Evolutionary conservation across 371 early-diverging fungal species (phyloP), one percentile per base, ranked within the genome.

Genomic region (Phascolomyces articulosus): DNA sequence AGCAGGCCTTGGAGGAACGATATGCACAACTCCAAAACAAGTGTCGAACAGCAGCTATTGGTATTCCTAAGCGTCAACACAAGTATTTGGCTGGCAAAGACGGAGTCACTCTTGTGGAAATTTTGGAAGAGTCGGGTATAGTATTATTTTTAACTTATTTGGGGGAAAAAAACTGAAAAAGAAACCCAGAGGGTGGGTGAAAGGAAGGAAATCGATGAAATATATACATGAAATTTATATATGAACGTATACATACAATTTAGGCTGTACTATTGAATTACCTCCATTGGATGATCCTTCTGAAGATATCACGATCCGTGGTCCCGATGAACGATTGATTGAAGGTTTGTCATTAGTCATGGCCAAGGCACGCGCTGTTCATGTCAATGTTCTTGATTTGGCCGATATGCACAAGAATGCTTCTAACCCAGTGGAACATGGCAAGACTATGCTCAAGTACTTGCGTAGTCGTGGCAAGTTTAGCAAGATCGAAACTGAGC

Each of bases 1-100:
- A 84, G 26, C 87, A 85, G 40, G 64, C 71, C 2, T 67, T 97
- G 58, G 85, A 88, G 58, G 73, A 72, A 6, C 65, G 77, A 1
- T 86, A 89, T 68, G 82, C 73, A 10, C 80, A 88, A 41, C 73
- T 95, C 68, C 80, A 87, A 70, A 78, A 83, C 29, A 79, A 73
- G 40, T 87, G 89, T 44, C 80, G 86, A 16, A 87, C 87, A 9
- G 71, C 92, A 55, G 75, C 85, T 3, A 79, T 95, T 55, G 77
- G 79, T 41, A 82, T 96, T 48, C 92, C 94, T 56, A 95, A 95
- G 84, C 88, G 90, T 59, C 94, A 95, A 76, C 98, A 96, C 79
- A 90, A 91, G 58, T 94, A 94, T 72, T 80, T 98, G 28, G 82
- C 94, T 27, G 98, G 98, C 28, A 85, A 88, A 63, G 89, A 91